A percentile compares a stretch with the other conserved stretches of the same genome.
phyloP scores from a whole-genome alignment of 208 protist species.

The Borovskyia barvae region DNA sequence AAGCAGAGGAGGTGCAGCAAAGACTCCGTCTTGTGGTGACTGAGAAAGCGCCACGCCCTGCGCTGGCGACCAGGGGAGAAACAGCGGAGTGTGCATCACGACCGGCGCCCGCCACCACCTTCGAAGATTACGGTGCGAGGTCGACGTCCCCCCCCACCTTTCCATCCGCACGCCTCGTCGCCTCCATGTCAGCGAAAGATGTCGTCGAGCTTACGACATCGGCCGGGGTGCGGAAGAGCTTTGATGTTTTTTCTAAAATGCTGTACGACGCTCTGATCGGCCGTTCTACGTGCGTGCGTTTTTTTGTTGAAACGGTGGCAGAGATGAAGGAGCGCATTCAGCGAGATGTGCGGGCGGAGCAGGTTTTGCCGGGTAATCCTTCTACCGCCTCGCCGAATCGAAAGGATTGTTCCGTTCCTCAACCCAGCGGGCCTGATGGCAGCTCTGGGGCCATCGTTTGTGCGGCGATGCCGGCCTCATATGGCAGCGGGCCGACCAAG shows the following conservation, averaged over 20 bases:
- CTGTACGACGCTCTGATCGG: constrained; percentile 77
- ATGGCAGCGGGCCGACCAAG: too few relatives aligned
- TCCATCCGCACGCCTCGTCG: constrained; percentile 11
- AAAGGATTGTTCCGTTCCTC: too few relatives aligned
- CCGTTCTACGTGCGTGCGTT: constrained; percentile 48
- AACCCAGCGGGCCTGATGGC: too few relatives aligned
- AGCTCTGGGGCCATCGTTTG: neutral
- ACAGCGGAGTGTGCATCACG: neutral
- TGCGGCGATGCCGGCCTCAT: too few relatives aligned
- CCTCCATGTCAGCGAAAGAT: constrained; percentile 34
- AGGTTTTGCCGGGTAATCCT: neutral
- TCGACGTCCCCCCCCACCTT: neutral
- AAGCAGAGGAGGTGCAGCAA: constrained; percentile 16
- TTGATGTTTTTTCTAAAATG: constrained; percentile 70
- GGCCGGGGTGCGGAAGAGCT: constrained; percentile 73
- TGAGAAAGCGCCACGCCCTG: neutral
- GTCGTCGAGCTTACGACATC: constrained; percentile 61
- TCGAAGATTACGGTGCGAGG: too few relatives aligned
- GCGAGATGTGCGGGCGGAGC: constrained; percentile 31
- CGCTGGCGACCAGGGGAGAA: neutral
- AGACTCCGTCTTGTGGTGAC: constrained; percentile 32
- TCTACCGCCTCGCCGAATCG: too few relatives aligned
- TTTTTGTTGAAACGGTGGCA: constrained; percentile 75
- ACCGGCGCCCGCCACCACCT: neutral
- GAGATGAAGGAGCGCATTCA: constrained; percentile 78